Evolutionary conservation across 257 asterid genomes (phyloP).

Genomic region (Nicotiana otophora): DNA sequence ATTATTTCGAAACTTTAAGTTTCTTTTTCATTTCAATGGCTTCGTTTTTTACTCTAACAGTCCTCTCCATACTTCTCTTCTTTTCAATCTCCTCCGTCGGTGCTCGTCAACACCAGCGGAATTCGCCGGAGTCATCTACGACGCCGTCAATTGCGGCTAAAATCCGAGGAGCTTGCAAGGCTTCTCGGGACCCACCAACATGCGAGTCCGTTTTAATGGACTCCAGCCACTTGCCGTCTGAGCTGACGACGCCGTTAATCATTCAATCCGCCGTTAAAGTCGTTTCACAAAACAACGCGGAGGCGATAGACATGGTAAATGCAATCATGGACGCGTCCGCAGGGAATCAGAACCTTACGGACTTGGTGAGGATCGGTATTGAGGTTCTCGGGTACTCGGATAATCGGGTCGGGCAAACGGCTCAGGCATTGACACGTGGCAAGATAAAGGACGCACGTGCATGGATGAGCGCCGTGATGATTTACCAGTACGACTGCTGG

Average conservation of each 20-base stretch:
- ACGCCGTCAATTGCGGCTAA: slow-evolving; percentile 5
- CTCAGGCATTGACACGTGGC: slow-evolving; percentile 17
- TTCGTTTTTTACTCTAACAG: slow-evolving; percentile 9
- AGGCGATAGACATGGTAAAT: slow-evolving; percentile 24
- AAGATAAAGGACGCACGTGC: slow-evolving; percentile 55
- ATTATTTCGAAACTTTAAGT: too few relatives aligned
- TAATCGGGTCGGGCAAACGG: slow-evolving; percentile 22
- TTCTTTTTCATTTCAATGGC: slow-evolving; percentile 34
- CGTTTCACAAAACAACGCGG: slow-evolving; percentile 26
- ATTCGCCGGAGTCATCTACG: slow-evolving; percentile 4
- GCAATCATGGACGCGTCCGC: slow-evolving; percentile 23
- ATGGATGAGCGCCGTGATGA: slow-evolving; percentile 53
- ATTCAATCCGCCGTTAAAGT: slow-evolving; percentile 37
- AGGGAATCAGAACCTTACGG: slow-evolving; percentile 34
- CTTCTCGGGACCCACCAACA: slow-evolving; percentile 40
- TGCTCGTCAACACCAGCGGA: neutral
- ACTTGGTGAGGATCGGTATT: slow-evolving; percentile 34
- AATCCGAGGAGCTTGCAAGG: slow-evolving; percentile 44
- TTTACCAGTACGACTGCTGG: slow-evolving; percentile 54
- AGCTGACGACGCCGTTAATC: slow-evolving; percentile 26
- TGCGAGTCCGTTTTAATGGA: slow-evolving; percentile 29
- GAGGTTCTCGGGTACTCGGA: slow-evolving; percentile 34
- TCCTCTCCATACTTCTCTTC: slow-evolving; percentile 5
- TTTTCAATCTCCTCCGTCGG: slow-evolving; percentile 13
- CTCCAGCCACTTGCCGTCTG: slow-evolving; percentile 22